Evolutionary conservation across 495 filamentous ascomycete species (phyloP).

Genomic region (Cryomyces minteri): DNA sequence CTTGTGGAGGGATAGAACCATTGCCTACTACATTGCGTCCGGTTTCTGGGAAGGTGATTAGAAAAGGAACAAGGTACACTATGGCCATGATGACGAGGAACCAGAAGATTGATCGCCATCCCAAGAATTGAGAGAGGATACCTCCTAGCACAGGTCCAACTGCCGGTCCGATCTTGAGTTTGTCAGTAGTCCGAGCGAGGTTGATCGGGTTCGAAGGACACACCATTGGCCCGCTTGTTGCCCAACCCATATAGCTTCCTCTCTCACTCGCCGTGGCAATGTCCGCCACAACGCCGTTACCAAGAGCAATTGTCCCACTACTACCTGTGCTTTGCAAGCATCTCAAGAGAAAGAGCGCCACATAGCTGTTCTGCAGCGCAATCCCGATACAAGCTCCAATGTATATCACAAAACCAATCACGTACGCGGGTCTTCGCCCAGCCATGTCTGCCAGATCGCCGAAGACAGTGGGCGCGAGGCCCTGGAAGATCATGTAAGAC

Average conservation of each 20-base stretch:
- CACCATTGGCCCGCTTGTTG: slow-evolving; percentile 12
- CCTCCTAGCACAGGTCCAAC: slow-evolving; percentile 16
- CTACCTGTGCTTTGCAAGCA: slow-evolving; percentile 15
- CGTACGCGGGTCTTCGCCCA: slow-evolving; percentile 22
- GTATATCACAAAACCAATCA: slow-evolving; percentile 22
- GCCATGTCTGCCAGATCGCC: slow-evolving; percentile 23
- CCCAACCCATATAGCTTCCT: slow-evolving; percentile 22
- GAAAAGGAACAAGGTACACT: slow-evolving; percentile 18
- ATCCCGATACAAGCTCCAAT: slow-evolving; percentile 23
- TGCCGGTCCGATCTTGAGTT: slow-evolving; percentile 6
- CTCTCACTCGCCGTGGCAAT: slow-evolving; percentile 18
- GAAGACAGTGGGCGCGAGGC: slow-evolving; percentile 18
- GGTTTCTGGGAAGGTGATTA: slow-evolving; percentile 12
- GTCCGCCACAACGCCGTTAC: slow-evolving; percentile 20
- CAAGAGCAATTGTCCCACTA: slow-evolving; percentile 16
- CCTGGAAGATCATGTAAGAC: slow-evolving; percentile 18
- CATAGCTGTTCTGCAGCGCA: slow-evolving; percentile 16
- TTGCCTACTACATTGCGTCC: slow-evolving; percentile 16
- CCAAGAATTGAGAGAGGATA: slow-evolving; percentile 14
- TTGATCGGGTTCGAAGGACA: too few species aligned
- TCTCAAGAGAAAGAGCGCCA: slow-evolving; percentile 14
- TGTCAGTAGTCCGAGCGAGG: too few species aligned
- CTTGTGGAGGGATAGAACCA: slow-evolving; percentile 22
- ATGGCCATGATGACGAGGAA: slow-evolving; percentile 13
- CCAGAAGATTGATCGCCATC: slow-evolving; percentile 19